These are phyloP conservation scores for Globisporangium acanthophoron DNA, from an alignment of 352 stramenopile genomes.

Conservation along the genomic window DNA sequence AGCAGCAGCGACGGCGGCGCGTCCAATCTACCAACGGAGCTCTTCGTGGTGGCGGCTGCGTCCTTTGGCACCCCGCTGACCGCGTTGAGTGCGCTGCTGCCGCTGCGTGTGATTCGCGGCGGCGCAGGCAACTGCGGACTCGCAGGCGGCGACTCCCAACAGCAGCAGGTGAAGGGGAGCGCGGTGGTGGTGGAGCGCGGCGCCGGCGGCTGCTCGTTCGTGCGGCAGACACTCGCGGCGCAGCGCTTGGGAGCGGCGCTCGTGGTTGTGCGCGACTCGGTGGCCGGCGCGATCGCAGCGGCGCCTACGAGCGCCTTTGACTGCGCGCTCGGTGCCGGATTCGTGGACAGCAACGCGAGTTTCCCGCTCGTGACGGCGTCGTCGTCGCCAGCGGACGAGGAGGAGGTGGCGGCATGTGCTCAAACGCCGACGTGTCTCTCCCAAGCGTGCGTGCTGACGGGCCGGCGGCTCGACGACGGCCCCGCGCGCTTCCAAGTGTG, in stretches of 20 bases:
- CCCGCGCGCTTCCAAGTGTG: constrained; percentile 30
- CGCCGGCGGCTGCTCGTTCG: constrained; percentile 36
- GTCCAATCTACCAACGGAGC: background rate
- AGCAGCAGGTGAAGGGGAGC: background rate
- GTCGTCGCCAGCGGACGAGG: constrained; percentile 1
- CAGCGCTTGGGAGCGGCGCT: constrained; percentile 28
- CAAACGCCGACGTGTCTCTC: constrained; percentile 23
- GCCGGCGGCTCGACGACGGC: constrained; percentile 1
- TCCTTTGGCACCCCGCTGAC: constrained; percentile 24
- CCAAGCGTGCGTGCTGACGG: constrained; percentile 31
- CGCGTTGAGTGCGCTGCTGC: constrained; percentile 15
- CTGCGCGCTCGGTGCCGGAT: constrained; percentile 33
- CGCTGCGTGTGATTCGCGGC: constrained; percentile 14
- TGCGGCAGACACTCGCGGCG: constrained; percentile 35
- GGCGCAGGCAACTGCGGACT: constrained; percentile 17
- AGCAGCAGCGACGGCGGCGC: background rate
- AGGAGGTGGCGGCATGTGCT: constrained; percentile 10
- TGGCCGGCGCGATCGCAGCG: constrained; percentile 30
- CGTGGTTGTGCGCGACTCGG: constrained; percentile 44
- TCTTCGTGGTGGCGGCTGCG: constrained; percentile 23
- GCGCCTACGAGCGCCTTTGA: constrained; percentile 32
- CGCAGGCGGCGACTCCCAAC: background rate
- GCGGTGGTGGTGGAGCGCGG: constrained; percentile 45
- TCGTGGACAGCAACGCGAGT: constrained; percentile 32
- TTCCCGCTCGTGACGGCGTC: constrained; percentile 19